These are phyloP conservation scores for Cyberlindnera maclurae DNA, from an alignment of 805 yeast species.

Conservation along the genomic window DNA sequence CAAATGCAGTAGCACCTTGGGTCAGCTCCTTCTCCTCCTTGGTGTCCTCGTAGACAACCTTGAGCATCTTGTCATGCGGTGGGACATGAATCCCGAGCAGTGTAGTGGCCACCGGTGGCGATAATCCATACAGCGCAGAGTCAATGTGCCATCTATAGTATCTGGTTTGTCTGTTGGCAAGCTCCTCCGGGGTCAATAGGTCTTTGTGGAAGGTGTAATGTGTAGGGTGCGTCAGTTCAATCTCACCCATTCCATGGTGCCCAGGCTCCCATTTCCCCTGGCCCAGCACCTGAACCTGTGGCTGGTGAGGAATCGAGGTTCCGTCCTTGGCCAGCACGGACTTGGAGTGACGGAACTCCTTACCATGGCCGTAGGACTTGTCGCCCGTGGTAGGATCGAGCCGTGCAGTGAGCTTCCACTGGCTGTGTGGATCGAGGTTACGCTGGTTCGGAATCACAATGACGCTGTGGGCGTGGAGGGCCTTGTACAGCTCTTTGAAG, in stretches of 20 bases:
- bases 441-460: constrained; percentile 68
- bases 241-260: constrained; percentile 45
- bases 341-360: constrained; percentile 57
- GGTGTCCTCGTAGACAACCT: constrained; percentile 58
- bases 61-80: constrained; percentile 52
- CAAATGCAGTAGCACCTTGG: constrained; percentile 87
- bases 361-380: constrained; percentile 69
- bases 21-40: constrained; percentile 59
- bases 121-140: constrained; percentile 76
- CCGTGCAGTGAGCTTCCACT: constrained; percentile 65
- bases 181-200: constrained; percentile 55
- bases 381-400: constrained; percentile 63
- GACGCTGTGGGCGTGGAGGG: constrained; percentile 63
- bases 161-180: constrained; percentile 58
- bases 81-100: constrained; percentile 80
- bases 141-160: constrained; percentile 94
- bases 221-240: constrained; percentile 72
- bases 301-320: constrained; percentile 68
- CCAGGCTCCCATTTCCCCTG: constrained; percentile 64
- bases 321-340: constrained; percentile 79
- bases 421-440: constrained; percentile 65
- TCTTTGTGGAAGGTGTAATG: constrained; percentile 75
- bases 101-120: constrained; percentile 85
- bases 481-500: constrained; percentile 52
- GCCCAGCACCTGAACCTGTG: constrained; percentile 87